These are phyloP conservation scores for Pilasporangium apinafurcum DNA, from an alignment of 352 stramenopile genomes.

Conservation along the genomic window DNA sequence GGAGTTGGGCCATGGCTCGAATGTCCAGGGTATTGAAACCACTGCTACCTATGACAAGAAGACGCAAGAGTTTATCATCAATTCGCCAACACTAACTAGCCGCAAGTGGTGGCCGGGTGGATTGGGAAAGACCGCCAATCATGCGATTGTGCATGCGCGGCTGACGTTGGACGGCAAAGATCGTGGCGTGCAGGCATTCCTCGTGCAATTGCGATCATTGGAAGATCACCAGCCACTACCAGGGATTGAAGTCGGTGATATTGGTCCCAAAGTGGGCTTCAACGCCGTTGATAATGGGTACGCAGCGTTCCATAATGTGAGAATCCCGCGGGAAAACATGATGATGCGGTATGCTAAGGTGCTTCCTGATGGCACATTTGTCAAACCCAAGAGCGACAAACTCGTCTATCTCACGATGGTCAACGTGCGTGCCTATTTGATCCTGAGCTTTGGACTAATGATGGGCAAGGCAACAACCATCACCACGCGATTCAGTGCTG, in stretches of 20 bases:
- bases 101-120: conserved; percentile 96
- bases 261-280: conserved; percentile 91
- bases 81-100: conserved; percentile 92
- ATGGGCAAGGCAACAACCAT: conserved; percentile 29
- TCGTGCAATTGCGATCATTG: conserved; percentile 86
- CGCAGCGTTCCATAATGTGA: conserved; percentile 77
- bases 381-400: conserved; percentile 59
- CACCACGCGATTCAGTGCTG: conserved; percentile 29
- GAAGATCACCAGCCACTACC: conserved; percentile 72
- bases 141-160: conserved; percentile 90
- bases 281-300: conserved; percentile 92
- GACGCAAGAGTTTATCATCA: conserved; percentile 90
- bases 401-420: conserved; percentile 41
- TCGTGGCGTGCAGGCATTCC: conserved; percentile 91
- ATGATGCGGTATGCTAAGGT: conserved; percentile 48
- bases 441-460: conserved; percentile 9
- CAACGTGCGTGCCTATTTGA: conserved; percentile 36
- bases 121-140: conserved; percentile 86
- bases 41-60: conserved; percentile 88
- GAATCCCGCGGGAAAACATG: conserved; percentile 72
- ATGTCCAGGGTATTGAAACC: conserved; percentile 89
- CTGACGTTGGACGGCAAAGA: conserved; percentile 49
- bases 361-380: conserved; percentile 43
- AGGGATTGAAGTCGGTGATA: conserved; percentile 88
- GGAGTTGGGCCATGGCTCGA: conserved; percentile 93